A percentile compares a stretch with the other conserved stretches of the same genome.
Evolutionary conservation across 192 early-diverging fungal genomes (phyloP).

Genomic region (Chytriomyces sp.): DNA sequence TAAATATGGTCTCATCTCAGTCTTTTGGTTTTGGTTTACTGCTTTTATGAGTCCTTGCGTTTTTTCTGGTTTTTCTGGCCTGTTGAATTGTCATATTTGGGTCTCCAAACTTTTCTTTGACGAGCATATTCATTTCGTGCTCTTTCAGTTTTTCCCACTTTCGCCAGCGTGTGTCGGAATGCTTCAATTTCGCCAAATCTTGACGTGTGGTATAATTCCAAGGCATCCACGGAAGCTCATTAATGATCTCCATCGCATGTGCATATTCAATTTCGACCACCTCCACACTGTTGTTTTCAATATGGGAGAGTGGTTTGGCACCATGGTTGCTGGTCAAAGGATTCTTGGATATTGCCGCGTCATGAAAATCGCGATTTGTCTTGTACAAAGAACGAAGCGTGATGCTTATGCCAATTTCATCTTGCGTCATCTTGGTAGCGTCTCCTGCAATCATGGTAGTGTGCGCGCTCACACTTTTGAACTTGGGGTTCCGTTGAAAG

Average conservation of each 20-base stretch:
- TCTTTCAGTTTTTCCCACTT: not conserved
- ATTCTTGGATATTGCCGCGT: not conserved
- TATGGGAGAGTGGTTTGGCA: not conserved
- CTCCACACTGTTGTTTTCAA: not conserved
- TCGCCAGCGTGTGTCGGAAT: not conserved
- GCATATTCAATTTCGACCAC: slow-evolving; percentile 8
- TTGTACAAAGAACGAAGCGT: not conserved
- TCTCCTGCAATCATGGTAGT: slow-evolving; percentile 10
- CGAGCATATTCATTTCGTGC: not conserved
- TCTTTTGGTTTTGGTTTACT: not conserved
- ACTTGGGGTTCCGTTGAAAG: not conserved
- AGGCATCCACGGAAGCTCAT: not conserved
- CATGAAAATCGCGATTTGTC: not conserved
- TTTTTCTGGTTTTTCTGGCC: not conserved
- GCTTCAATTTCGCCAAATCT: not conserved
- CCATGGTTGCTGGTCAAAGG: not conserved
- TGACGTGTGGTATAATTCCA: not conserved
- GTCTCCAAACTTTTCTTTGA: not conserved
- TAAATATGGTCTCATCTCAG: not conserved
- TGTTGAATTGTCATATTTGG: not conserved
- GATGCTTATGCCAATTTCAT: slow-evolving; percentile 6
- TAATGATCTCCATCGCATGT: not conserved
- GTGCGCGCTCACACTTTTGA: not conserved
- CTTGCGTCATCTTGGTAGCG: slow-evolving; percentile 1
- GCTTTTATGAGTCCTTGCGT: not conserved